Percentiles rank a stretch among this genome's conserved stretches.
phyloP scores from a whole-genome alignment of 164 flowering plant genomes.

The Chimonanthus praecox region DNA sequence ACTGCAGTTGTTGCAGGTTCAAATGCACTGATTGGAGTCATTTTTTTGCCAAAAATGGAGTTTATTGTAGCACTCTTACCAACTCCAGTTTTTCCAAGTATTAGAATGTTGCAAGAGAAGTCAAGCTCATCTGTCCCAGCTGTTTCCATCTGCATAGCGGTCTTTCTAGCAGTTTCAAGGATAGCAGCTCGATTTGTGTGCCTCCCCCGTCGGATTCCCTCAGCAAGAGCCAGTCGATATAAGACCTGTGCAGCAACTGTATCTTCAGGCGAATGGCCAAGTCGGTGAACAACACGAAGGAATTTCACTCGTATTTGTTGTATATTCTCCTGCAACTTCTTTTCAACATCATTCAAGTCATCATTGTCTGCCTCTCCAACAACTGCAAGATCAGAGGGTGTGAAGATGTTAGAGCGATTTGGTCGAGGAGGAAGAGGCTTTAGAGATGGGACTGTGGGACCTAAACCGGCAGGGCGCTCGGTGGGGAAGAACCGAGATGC shows the following conservation, averaged over 20 bases:
- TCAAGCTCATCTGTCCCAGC: conserved; percentile 52
- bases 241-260: conserved; percentile 77
- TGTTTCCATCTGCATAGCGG: conserved; percentile 59
- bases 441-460: conserved; percentile 55
- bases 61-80: conserved; percentile 98
- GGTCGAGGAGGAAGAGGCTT: conserved; percentile 55
- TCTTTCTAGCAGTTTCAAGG: conserved; percentile 63
- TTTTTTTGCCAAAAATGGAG: conserved; percentile 79
- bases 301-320: conserved; percentile 73
- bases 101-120: conserved; percentile 71
- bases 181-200: conserved; percentile 43
- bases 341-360: conserved; percentile 68
- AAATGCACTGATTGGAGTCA: conserved; percentile 60
- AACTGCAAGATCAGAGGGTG: conserved; percentile 25
- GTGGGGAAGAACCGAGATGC: conserved; percentile 68
- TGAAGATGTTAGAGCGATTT: conserved; percentile 40
- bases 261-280: conserved; percentile 78
- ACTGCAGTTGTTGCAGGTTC: conserved; percentile 58
- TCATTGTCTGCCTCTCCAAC: conserved; percentile 45
- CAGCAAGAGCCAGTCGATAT: conserved; percentile 63
- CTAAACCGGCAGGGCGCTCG: conserved; percentile 94
- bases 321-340: conserved; percentile 62
- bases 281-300: conserved; percentile 71
- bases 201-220: conserved; percentile 41
- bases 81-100: conserved; percentile 85